phyloP scores from a whole-genome alignment of 352 stramenopile species.

The Discostella stelligera region DNA sequence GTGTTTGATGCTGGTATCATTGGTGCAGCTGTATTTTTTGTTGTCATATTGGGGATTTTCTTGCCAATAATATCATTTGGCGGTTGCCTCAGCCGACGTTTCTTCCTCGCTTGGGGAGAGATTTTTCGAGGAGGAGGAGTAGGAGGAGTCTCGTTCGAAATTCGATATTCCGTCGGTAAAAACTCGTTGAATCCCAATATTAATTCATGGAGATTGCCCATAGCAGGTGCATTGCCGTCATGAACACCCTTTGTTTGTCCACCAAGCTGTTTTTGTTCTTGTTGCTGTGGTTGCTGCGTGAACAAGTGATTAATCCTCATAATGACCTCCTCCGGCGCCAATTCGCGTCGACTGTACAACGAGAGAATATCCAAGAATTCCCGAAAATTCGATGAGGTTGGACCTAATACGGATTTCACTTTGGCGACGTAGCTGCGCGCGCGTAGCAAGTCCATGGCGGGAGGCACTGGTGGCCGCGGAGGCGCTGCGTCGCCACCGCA shows the following conservation, averaged over 20 bases:
- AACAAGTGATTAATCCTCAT: constrained; percentile 22
- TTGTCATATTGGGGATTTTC: not conserved
- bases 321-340: constrained; percentile 20
- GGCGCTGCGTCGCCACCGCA: too few species aligned
- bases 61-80: not conserved
- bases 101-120: not conserved
- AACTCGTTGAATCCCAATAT: constrained; percentile 29
- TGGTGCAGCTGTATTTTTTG: too few species aligned
- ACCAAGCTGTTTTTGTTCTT: too few species aligned
- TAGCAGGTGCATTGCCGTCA: too few species aligned
- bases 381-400: not conserved
- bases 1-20: too few species aligned
- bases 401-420: constrained; percentile 18
- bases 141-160: not conserved
- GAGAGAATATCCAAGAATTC: constrained; percentile 20
- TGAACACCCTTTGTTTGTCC: too few species aligned
- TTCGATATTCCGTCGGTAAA: constrained; percentile 23
- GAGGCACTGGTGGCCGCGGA: too few species aligned
- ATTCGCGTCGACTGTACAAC: constrained; percentile 6
- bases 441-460: not conserved
- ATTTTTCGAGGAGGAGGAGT: not conserved
- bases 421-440: constrained; percentile 15
- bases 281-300: not conserved
- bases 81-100: not conserved
- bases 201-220: constrained; percentile 5